A percentile compares a stretch with the other conserved stretches of the same genome.
Conservation (phyloP, 1,284 basidiomycete genomes). For the Golubevia sp. region DNA sequence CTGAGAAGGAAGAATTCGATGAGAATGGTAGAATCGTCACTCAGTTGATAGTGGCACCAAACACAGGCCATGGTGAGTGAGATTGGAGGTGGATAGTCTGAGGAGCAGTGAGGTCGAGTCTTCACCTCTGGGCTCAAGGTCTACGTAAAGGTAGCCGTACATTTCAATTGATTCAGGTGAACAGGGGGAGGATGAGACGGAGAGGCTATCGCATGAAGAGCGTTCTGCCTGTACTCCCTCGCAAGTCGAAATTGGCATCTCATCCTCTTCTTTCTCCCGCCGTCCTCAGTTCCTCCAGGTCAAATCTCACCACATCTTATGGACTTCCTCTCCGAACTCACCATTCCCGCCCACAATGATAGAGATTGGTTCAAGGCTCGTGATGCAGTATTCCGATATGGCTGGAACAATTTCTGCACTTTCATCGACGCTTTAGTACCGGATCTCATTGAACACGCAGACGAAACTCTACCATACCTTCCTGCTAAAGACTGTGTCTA, state of each 20-base stretch:
- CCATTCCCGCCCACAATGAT: slow-evolving; percentile 21
- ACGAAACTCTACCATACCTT: slow-evolving; percentile 24
- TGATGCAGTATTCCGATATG: slow-evolving; percentile 26
- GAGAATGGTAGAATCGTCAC: slow-evolving; percentile 74
- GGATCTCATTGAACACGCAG: slow-evolving; percentile 28
- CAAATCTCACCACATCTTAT: slow-evolving; percentile 27
- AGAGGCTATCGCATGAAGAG: too few species aligned
- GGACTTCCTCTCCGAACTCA: background rate
- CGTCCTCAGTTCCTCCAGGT: slow-evolving; percentile 14
- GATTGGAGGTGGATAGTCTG: too few species aligned
- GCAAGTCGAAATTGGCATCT: too few species aligned
- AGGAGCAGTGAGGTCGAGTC: too few species aligned
- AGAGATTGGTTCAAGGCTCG: slow-evolving; percentile 24
- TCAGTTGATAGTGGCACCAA: slow-evolving; percentile 73
- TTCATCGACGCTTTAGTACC: slow-evolving; percentile 21
- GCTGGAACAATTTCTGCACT: slow-evolving; percentile 20
- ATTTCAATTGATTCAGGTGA: too few species aligned
- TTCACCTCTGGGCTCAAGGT: too few species aligned
- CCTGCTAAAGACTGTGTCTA: slow-evolving; percentile 24
- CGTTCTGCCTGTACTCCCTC: too few species aligned
- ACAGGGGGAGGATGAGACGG: too few species aligned
- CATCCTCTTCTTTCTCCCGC: too few species aligned
- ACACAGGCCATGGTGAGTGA: slow-evolving; percentile 75
- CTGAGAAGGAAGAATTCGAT: slow-evolving; percentile 66
- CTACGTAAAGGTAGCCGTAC: too few species aligned